A percentile compares a stretch with the other conserved stretches of the same genome.
phyloP scores from a whole-genome alignment of 352 stramenopile species.

The Phytopythium oedochilum region DNA sequence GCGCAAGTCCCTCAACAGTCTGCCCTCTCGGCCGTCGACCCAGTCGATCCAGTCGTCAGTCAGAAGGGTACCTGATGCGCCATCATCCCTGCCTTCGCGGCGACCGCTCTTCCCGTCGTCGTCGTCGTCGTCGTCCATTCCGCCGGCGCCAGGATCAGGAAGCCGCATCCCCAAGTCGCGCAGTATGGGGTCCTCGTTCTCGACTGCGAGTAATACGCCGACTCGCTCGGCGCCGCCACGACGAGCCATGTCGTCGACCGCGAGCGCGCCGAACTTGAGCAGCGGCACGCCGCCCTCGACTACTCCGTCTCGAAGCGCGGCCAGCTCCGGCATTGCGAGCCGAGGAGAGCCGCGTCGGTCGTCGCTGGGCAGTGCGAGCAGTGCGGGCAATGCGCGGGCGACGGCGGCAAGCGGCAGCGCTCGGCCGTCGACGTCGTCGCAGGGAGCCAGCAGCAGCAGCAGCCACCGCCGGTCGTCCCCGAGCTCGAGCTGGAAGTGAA shows the following conservation, averaged over 20 bases:
- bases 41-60: conserved; percentile 15
- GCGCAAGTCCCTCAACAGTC: conserved; percentile 40
- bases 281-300: not conserved
- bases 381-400: conserved; percentile 6
- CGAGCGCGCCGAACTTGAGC: not conserved
- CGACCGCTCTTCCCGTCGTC: conserved; percentile 4
- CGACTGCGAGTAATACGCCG: conserved; percentile 13
- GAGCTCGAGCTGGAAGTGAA: conserved; percentile 22
- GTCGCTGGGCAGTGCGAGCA: conserved; percentile 8
- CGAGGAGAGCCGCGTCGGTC: conserved; percentile 13
- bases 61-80: conserved; percentile 8
- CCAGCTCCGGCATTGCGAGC: conserved; percentile 5
- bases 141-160: not conserved
- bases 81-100: conserved; percentile 8
- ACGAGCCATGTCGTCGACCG: conserved; percentile 9
- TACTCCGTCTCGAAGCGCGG: conserved; percentile 7
- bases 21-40: conserved; percentile 19
- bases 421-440: conserved; percentile 15
- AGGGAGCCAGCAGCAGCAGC: not conserved
- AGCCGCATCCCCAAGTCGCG: conserved; percentile 9
- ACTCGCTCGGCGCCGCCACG: conserved; percentile 17
- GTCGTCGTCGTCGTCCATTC: conserved; percentile 3
- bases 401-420: conserved; percentile 9
- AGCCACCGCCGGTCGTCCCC: conserved; percentile 7
- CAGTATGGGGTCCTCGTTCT: conserved; percentile 7